Base-by-base conservation (phyloP, 345 rosid genomes). In the Eutrema yunnanense region DNA sequence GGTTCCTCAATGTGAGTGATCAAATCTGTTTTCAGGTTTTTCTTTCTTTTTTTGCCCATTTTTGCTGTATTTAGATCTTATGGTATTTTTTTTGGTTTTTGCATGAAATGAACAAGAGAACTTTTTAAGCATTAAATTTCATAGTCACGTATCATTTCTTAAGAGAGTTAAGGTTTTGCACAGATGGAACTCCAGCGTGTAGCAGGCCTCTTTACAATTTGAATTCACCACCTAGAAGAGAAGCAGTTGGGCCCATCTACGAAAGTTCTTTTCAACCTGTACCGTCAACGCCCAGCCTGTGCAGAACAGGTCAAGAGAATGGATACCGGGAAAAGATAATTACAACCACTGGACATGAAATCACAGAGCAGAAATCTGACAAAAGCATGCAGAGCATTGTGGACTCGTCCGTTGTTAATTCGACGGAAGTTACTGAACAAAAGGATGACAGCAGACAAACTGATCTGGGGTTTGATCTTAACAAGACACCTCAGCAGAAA, bases 401-500 rank as follows among this genome's bases (percentile, higher is more conserved):
- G 65, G 89, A 84, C 60, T 74, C 83, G 29, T 72, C 87, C 46
- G 80, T 40, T 53, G 80, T 71, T 68, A 63, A 77, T 77, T 73
- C 80, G 9, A 63, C 76, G 27, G 64, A 74, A 43, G 38, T 62
- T 27, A 72, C 75, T 68, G 79, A 73, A 63, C 72, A 77, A 42
- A 81, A 65, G 71, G 86, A 82, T 34, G 50, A 33, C 22, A 69
- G 65, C 4, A 40, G 57, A 51, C 80, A 44, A 67, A 59, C 57
- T 69, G 76, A 63, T 16, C 80, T 53, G 76, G 82, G 73, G 65
- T 81, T 87, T 51, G 96, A 88, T 76, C 87, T 88, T 59, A 90
- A 92, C 73, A 66, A 74, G 77, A 77, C 70, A 19, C 98, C 97
- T 5, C 86, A 85, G 60, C 81, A 74, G 82, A 88, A 85, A 79